Conservation (phyloP, 805 yeast genomes). For the Debaryomyces castellii region DNA sequence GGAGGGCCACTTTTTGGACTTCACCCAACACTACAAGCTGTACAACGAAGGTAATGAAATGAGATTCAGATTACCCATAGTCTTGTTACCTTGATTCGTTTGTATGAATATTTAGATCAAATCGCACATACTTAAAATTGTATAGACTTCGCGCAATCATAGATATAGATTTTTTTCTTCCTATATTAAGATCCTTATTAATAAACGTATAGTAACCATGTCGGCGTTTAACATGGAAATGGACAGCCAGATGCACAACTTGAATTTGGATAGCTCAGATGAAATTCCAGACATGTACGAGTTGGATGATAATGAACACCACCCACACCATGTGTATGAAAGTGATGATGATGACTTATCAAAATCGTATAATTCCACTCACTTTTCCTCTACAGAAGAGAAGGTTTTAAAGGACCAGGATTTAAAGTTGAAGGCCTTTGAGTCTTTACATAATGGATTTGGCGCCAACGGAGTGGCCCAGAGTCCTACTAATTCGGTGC, state of each 20-base stretch:
- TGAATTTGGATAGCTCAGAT: not conserved
- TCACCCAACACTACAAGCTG: constrained; percentile 13
- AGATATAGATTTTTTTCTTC: not conserved
- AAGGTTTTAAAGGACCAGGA: constrained; percentile 63
- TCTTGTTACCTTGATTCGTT: constrained; percentile 12
- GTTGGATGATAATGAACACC: not conserved
- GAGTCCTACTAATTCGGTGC: constrained; percentile 12
- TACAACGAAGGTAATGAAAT: constrained; percentile 27
- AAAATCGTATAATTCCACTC: constrained; percentile 44
- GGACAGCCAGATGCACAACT: not conserved
- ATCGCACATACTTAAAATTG: not conserved
- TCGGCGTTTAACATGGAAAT: not conserved
- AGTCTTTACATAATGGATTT: constrained; percentile 33
- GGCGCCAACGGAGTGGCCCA: constrained; percentile 3
- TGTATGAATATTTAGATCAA: not conserved
- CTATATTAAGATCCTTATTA: not conserved
- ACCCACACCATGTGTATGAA: constrained; percentile 1
- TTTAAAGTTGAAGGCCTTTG: constrained; percentile 61
- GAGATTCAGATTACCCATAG: constrained; percentile 29
- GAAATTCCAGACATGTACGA: not conserved
- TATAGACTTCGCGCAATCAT: not conserved
- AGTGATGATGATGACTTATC: constrained; percentile 30
- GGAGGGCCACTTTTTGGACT: not conserved
- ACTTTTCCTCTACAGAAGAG: constrained; percentile 67
- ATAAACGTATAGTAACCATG: not conserved